phyloP scores from a whole-genome alignment of 1,139 yeast species.

The Saccharomycopsis hybrid region DNA sequence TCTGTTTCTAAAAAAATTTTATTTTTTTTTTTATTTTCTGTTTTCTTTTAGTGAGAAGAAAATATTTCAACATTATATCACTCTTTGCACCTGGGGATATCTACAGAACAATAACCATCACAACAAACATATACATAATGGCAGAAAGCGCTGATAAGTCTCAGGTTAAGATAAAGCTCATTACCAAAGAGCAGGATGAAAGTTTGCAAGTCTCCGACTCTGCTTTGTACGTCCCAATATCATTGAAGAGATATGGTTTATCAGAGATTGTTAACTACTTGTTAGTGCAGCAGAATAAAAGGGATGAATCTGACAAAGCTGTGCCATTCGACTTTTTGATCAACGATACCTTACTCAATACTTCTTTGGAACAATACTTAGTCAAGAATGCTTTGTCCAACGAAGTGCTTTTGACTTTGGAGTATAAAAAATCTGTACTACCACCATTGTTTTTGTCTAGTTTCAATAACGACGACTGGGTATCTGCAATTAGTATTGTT shows the following conservation, averaged over 20 bases:
- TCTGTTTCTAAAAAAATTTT: no score
- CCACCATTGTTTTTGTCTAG: constrained; percentile 92
- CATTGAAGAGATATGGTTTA: constrained; percentile 82
- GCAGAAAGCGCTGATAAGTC: constrained; percentile 25
- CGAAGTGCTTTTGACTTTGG: constrained; percentile 75
- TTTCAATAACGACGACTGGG: constrained; percentile 93
- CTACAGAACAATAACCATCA: no score
- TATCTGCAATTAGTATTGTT: constrained; percentile 62
- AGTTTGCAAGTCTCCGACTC: constrained; percentile 68
- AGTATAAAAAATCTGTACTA: constrained; percentile 84
- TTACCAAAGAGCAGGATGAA: constrained; percentile 81
- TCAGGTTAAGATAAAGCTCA: constrained; percentile 71
- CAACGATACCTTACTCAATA: constrained; percentile 73
- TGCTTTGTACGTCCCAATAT: constrained; percentile 81
- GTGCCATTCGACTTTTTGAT: constrained; percentile 91
- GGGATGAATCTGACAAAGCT: constrained; percentile 44
- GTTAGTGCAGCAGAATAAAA: constrained; percentile 34
- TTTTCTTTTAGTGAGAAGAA: no score
- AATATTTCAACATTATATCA: no score
- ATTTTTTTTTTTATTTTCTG: no score
- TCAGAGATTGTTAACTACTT: constrained; percentile 94
- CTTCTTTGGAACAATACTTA: constrained; percentile 75
- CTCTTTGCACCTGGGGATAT: no score
- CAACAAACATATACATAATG: background rate
- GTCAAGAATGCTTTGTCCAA: constrained; percentile 70